Conservation (phyloP, 176 grass and related monocot species). For the Oryza glumipatula region DNA sequence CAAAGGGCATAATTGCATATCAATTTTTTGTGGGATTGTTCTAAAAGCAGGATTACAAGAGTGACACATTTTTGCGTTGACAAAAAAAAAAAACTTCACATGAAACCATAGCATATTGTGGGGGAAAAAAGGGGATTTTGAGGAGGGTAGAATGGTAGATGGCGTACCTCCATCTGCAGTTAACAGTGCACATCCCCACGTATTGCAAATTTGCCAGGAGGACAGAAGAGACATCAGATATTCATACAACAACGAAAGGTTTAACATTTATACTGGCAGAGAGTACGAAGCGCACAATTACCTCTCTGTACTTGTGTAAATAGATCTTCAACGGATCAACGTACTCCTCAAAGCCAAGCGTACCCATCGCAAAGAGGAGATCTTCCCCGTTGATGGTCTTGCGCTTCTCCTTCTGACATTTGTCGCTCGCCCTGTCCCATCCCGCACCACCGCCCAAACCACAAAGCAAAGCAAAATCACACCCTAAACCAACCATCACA, state of each 20-base stretch:
- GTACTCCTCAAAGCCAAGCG: conserved; percentile 96
- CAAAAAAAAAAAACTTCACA: neutral
- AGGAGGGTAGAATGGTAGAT: conserved; percentile 15
- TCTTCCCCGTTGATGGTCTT: conserved; percentile 99
- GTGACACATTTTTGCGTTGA: neutral
- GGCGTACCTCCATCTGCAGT: conserved; percentile 84
- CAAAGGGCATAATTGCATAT: neutral
- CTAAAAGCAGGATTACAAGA: conserved; percentile 1
- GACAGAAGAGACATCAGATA: conserved; percentile 45
- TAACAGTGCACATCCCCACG: conserved; percentile 28
- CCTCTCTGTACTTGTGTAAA: conserved; percentile 95
- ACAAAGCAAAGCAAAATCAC: conserved; percentile 6
- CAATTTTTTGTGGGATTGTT: neutral
- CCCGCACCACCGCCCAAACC: neutral
- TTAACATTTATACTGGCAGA: neutral
- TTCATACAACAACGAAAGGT: neutral
- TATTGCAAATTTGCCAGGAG: conserved; percentile 44
- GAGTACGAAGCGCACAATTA: conserved; percentile 35
- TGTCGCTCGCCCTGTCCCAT: conserved; percentile 79
- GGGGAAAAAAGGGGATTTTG: neutral
- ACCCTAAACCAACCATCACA: too few relatives aligned
- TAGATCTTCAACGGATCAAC: conserved; percentile 93
- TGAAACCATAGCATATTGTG: neutral
- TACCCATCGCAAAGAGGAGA: conserved; percentile 94
- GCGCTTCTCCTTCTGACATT: conserved; percentile 97